Conservation (phyloP, 805 yeast species). For the Candida nanaspora region DNA sequence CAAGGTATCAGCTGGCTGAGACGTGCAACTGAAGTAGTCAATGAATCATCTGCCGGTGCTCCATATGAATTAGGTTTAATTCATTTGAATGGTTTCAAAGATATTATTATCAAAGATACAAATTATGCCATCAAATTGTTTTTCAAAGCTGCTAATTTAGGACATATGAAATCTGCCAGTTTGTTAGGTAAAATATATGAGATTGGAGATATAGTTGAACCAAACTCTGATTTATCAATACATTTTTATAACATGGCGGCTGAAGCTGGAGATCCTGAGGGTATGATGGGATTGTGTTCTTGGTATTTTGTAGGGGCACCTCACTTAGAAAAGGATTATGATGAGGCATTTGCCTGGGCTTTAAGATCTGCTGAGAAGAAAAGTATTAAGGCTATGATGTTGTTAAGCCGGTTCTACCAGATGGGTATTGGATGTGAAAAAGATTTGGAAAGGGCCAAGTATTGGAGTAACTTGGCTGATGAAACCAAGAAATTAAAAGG, state of each 20-base stretch:
- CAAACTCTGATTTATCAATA: constrained; percentile 75
- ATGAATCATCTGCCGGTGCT: constrained; percentile 82
- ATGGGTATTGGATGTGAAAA: constrained; percentile 79
- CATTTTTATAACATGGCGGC: constrained; percentile 94
- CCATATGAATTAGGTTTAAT: constrained; percentile 89
- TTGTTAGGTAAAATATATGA: constrained; percentile 81
- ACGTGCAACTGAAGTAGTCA: constrained; percentile 80
- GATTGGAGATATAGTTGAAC: constrained; percentile 66
- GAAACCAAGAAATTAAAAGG: neutral
- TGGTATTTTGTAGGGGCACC: constrained; percentile 94
- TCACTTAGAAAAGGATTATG: constrained; percentile 73
- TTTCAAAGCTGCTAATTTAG: constrained; percentile 82
- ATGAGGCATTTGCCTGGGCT: constrained; percentile 95
- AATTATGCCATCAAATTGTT: constrained; percentile 81
- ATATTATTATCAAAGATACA: constrained; percentile 76
- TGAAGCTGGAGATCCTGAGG: constrained; percentile 73
- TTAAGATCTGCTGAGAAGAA: constrained; percentile 72
- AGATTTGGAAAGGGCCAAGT: constrained; percentile 49
- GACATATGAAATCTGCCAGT: constrained; percentile 75
- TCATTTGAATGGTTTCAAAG: constrained; percentile 76
- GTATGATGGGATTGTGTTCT: constrained; percentile 92
- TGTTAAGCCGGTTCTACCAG: constrained; percentile 77
- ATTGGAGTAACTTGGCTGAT: constrained; percentile 71
- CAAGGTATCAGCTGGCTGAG: constrained; percentile 90
- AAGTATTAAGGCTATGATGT: constrained; percentile 75